Conservation (phyloP, 495 filamentous ascomycete genomes). For the Aspergillus conjunctus region DNA sequence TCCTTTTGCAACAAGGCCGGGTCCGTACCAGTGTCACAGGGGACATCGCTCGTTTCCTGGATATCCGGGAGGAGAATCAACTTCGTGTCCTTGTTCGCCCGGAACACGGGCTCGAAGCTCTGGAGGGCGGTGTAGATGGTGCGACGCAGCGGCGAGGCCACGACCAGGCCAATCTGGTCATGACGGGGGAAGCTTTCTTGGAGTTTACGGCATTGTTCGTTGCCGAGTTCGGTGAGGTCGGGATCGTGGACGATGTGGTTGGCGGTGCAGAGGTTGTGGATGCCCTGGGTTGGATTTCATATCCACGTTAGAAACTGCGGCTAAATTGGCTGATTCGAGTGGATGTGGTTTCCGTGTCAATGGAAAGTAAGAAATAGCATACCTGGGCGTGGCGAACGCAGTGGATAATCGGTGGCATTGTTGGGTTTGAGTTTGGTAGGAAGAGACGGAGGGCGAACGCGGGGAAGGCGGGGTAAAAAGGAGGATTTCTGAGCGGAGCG, state of each 20-base stretch:
- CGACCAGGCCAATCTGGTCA: slow-evolving; percentile 65
- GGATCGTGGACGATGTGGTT: slow-evolving; percentile 80
- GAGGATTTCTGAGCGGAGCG: slow-evolving; percentile 2
- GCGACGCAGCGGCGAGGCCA: slow-evolving; percentile 81
- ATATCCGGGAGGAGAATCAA: slow-evolving; percentile 75
- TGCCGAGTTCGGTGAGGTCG: slow-evolving; percentile 73
- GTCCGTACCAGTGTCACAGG: slow-evolving; percentile 77
- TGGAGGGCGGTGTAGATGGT: slow-evolving; percentile 80
- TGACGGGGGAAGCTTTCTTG: slow-evolving; percentile 63
- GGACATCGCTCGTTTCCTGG: slow-evolving; percentile 75
- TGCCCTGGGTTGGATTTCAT: slow-evolving; percentile 55
- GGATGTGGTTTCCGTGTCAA: background rate
- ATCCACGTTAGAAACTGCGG: background rate
- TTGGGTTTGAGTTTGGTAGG: background rate
- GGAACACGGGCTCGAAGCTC: slow-evolving; percentile 61
- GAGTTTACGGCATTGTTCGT: slow-evolving; percentile 71
- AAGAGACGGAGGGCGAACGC: slow-evolving; percentile 6
- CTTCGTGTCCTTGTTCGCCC: slow-evolving; percentile 47
- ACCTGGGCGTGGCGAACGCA: slow-evolving; percentile 59
- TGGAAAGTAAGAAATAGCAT: slow-evolving; percentile 14
- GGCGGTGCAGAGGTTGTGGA: slow-evolving; percentile 75
- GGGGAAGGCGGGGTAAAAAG: slow-evolving; percentile 18
- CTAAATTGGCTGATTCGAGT: slow-evolving; percentile 1
- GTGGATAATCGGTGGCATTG: slow-evolving; percentile 49
- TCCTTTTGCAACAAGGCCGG: slow-evolving; percentile 60